These are phyloP conservation scores for Mortierella sp. DNA, from an alignment of 371 early-diverging fungal species.

Conservation along the genomic window DNA sequence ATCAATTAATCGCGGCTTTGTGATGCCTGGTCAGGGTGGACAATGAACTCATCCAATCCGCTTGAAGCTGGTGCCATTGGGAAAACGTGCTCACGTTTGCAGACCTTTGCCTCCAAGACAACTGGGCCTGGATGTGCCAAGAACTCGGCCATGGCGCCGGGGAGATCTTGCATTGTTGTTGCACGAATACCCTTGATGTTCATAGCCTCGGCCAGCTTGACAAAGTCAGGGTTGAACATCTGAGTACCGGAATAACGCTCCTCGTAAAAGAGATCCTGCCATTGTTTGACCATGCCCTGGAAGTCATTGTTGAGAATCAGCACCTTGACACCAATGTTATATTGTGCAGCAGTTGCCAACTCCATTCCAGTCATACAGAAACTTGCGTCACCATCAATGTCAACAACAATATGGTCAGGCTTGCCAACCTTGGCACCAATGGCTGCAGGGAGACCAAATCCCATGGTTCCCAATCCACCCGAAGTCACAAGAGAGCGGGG, in stretches of 20 bases:
- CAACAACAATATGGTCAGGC: conserved; percentile 94
- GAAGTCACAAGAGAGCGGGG: conserved; percentile 93
- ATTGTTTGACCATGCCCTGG: conserved; percentile 99
- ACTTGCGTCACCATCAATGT: conserved; percentile 97
- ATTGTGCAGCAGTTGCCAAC: conserved; percentile 95
- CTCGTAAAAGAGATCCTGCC: conserved; percentile 98
- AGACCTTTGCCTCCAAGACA: conserved; percentile 90
- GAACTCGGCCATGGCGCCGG: conserved; percentile 92
- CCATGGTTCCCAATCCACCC: conserved; percentile 98
- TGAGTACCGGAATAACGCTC: conserved; percentile 92
- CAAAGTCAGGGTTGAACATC: conserved; percentile 99
- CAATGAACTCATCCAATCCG: conserved; percentile 87
- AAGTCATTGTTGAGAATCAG: conserved; percentile 96
- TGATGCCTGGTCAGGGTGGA: conserved; percentile 63
- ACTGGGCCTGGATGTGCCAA: conserved; percentile 88
- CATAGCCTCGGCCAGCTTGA: conserved; percentile 96
- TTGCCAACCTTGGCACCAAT: conserved; percentile 96
- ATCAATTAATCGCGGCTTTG: conserved; percentile 39
- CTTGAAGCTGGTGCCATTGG: conserved; percentile 98
- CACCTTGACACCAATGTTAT: conserved; percentile 96
- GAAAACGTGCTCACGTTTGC: conserved; percentile 92
- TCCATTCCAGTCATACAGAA: conserved; percentile 99
- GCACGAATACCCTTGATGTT: conserved; percentile 90
- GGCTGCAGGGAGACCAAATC: conserved; percentile 94
- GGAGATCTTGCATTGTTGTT: conserved; percentile 84